Percentiles rank a stretch among this genome's conserved stretches.
These are phyloP conservation scores for Parastagonospora avenae DNA, from an alignment of 2,329 filamentous ascomycete species.

Conservation along the genomic window DNA sequence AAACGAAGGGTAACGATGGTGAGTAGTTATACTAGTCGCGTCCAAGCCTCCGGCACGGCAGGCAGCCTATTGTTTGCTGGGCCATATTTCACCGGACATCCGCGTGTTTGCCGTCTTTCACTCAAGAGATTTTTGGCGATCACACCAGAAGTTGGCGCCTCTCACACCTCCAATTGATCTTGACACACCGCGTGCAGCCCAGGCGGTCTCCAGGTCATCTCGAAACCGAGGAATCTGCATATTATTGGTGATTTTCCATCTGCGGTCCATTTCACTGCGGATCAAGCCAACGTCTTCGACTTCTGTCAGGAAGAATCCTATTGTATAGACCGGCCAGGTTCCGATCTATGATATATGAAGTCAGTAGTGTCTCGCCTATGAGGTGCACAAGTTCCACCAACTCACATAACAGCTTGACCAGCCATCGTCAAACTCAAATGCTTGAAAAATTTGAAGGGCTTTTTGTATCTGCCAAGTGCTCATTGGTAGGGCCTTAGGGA, in stretches of 20 bases:
- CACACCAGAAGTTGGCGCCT: too few relatives aligned
- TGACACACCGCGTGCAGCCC: neutral
- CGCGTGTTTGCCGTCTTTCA: too few relatives aligned
- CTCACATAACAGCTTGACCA: conserved; percentile 10
- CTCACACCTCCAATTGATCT: neutral
- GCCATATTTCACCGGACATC: too few relatives aligned
- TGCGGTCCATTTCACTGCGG: conserved; percentile 5
- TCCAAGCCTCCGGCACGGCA: too few relatives aligned
- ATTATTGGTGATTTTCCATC: conserved; percentile 13
- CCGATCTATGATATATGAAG: conserved; percentile 4
- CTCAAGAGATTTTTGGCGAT: too few relatives aligned
- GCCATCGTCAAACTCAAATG: conserved; percentile 4
- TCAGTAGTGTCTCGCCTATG: too few relatives aligned
- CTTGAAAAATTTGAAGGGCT: conserved; percentile 9
- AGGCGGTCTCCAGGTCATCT: conserved; percentile 11
- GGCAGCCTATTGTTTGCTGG: too few relatives aligned
- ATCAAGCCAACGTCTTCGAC: conserved; percentile 9
- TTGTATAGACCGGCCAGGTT: conserved; percentile 18
- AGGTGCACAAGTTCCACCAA: too few relatives aligned
- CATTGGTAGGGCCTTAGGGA: conserved; percentile 2
- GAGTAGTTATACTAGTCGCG: too few relatives aligned
- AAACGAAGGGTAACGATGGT: neutral
- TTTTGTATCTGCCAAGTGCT: conserved; percentile 16
- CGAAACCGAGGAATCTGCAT: conserved; percentile 11
- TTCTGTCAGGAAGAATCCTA: conserved; percentile 13